Conservation (phyloP, 306 rosid species). For the Vigna mungo region DNA sequence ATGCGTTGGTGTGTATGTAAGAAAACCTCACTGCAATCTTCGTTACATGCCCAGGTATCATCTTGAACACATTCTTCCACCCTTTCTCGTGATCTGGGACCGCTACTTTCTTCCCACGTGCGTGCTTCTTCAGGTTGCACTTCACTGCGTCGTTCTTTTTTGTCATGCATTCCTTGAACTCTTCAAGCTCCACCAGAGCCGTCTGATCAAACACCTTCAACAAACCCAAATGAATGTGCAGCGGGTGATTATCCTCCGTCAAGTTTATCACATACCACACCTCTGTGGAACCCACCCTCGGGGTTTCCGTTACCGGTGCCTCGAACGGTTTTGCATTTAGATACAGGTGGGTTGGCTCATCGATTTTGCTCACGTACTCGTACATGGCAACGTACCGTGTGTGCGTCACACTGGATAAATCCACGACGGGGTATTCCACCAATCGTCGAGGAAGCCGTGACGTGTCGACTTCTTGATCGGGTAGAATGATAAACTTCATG, state of each 20-base stretch:
- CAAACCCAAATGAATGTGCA: conserved; percentile 81
- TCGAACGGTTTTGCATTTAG: conserved; percentile 68
- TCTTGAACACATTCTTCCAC: conserved; percentile 92
- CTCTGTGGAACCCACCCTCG: conserved; percentile 72
- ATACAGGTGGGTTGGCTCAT: conserved; percentile 75
- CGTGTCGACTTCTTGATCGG: conserved; percentile 52
- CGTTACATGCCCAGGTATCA: conserved; percentile 65
- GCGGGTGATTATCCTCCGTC: conserved; percentile 85
- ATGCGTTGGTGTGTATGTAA: conserved; percentile 65
- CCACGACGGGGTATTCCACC: conserved; percentile 53
- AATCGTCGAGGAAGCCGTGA: conserved; percentile 52
- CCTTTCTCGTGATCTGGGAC: conserved; percentile 70
- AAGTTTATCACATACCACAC: conserved; percentile 84
- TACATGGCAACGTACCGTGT: conserved; percentile 77
- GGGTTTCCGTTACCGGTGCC: conserved; percentile 68
- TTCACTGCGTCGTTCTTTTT: conserved; percentile 65
- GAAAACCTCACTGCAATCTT: conserved; percentile 68
- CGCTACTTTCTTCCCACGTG: conserved; percentile 57
- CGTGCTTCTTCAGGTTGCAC: conserved; percentile 67
- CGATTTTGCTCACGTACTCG: conserved; percentile 62
- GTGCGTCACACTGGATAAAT: conserved; percentile 51
- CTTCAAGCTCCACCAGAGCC: conserved; percentile 54
- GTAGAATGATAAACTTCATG: conserved; percentile 60
- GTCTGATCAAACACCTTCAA: conserved; percentile 71
- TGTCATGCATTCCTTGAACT: conserved; percentile 70